phyloP scores from a whole-genome alignment of 164 flowering plant species.

The grape (Vitis vinifera) region ASM3070453v1 NC_081815.1:1649001-1649500 shows the following conservation, averaged over 20 bases:
- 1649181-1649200: slow-evolving; percentile 83
- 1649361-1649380: slow-evolving; percentile 27
- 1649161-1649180: slow-evolving; percentile 63
- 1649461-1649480: too few relatives aligned
- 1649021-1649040: neutral
- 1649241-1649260: slow-evolving; percentile 94
- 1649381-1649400: neutral
- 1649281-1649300: slow-evolving; percentile 52
- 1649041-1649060: neutral
- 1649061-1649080: neutral
- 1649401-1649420: neutral
- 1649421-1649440: neutral
- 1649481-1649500: too few relatives aligned
- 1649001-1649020: neutral
- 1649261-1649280: slow-evolving; percentile 95
- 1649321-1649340: slow-evolving; percentile 81
- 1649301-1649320: slow-evolving; percentile 93
- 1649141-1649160: slow-evolving; percentile 69
- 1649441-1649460: too few relatives aligned
- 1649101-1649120: too few relatives aligned
- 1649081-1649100: neutral
- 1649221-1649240: slow-evolving; percentile 82
- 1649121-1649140: slow-evolving; percentile 16
- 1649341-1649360: slow-evolving; percentile 95
- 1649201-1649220: slow-evolving; percentile 76